Conservation (phyloP, 2,329 filamentous ascomycete species). For the Fusarium musae region DNA sequence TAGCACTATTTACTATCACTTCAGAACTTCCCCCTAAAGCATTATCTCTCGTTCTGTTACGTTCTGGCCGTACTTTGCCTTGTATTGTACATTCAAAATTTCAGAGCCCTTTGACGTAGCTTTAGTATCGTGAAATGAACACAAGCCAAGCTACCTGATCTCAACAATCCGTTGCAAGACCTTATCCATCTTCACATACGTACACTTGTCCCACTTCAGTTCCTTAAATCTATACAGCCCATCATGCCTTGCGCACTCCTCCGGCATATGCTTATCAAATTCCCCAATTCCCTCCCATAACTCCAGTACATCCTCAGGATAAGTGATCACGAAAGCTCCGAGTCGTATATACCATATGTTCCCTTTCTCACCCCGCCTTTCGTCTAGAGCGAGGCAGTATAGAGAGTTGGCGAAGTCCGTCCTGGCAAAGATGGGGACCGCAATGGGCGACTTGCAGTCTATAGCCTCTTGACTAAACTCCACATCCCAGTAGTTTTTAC, state of each 20-base stretch:
- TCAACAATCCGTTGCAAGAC: slow-evolving; percentile 6
- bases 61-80: neutral
- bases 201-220: neutral
- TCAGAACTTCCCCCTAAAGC: accelerated
- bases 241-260: neutral
- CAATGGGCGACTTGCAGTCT: neutral
- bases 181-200: neutral
- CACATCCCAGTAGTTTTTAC: slow-evolving; percentile 21
- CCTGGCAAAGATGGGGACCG: slow-evolving; percentile 12
- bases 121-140: neutral
- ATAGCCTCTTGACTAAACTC: slow-evolving; percentile 8
- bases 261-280: neutral
- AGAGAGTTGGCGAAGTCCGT: neutral
- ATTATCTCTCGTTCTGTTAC: neutral
- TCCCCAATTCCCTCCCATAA: slow-evolving; percentile 1
- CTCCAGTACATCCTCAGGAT: neutral
- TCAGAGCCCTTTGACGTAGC: neutral
- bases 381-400: slow-evolving; percentile 4
- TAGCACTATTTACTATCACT: neutral
- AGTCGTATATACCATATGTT: neutral
- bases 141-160: neutral
- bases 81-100: no score
- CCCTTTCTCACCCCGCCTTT: neutral
- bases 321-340: slow-evolving; percentile 1
- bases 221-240: neutral